Evolutionary conservation across 2,329 filamentous ascomycete species (phyloP), one percentile per base, ranked within the genome.

Genomic region (Thermoascus crustaceus): DNA sequence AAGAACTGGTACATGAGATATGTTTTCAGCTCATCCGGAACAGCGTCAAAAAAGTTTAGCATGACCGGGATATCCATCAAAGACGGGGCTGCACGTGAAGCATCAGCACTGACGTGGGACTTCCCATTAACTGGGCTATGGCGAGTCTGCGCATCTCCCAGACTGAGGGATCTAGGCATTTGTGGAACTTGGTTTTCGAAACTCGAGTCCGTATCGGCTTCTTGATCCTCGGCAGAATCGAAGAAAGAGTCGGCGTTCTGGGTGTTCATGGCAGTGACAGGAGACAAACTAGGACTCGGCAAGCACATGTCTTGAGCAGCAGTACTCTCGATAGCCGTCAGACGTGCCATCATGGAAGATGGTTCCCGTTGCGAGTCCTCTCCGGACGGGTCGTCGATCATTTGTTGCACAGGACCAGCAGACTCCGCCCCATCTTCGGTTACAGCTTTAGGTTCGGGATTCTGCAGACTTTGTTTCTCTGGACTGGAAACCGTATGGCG

Each of bases 1-100:
- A 98, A 73, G 37, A 98, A 78, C 55, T 98, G 89, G 56, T 93
- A 96, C 79, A 98, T 94, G 64, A 98, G 81, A 55, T 94, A 94
- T 0, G 83, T 84, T 63, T 98, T 91, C 75, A 98, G 79, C 50
- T 91, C 82, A 29, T 84, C 78, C 2, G 89, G 87, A 72, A 98
- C 83, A 5, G 82, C 76, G 57, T 96, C 89, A 50, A 96, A 98
- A 2, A 80, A 80, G 48, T 94, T 84, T 10, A 98, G 66, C 71
- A 98, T 85, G 10, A 73, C 76, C 5, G 84, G 84, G n/a, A 89
- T 83, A 49, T 93, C 85, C 63, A 88, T 75, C 13, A 89, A 58
- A 13, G 60, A 72, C 52, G 58, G 31, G 35, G 54, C 41, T 32
- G 55, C 43, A 23, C 41, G 57, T 51, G 33, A 42, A 38, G 45